phyloP scores from a whole-genome alignment of 2,329 filamentous ascomycete species.

The Colletotrichum melonis region DNA sequence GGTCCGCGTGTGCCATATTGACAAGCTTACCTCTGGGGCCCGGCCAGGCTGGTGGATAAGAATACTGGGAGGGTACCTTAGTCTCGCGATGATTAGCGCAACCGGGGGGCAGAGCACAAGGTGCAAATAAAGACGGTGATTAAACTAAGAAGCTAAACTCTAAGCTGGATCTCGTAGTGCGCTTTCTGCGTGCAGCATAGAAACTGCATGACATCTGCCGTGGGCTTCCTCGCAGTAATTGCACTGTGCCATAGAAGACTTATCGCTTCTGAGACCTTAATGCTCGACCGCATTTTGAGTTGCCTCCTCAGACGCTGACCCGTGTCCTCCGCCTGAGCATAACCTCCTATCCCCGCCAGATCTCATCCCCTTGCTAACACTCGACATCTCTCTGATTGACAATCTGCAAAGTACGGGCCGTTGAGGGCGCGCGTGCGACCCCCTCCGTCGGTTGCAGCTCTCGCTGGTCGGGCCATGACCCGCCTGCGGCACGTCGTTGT shows the following conservation, averaged over 20 bases:
- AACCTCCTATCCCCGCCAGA: not conserved
- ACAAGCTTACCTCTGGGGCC: not conserved
- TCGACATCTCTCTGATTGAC: conserved; percentile 27
- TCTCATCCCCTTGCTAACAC: conserved; percentile 25
- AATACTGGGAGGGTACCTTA: not conserved
- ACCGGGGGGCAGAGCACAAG: not conserved
- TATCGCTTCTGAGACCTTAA: not conserved
- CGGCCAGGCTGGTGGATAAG: not conserved
- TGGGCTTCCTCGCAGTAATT: not conserved
- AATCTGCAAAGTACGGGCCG: conserved; percentile 32
- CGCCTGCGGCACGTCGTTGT: conserved; percentile 33
- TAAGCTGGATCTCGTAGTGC: conserved; percentile 11
- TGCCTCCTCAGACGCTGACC: conserved; percentile 11
- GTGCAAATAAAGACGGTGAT: conserved; percentile 30
- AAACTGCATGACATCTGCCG: conserved; percentile 3
- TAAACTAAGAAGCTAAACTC: conserved; percentile 20
- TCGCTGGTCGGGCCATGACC: conserved; percentile 35
- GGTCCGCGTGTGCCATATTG: not conserved
- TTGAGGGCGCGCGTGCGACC: conserved; percentile 32
- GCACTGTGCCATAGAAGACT: not conserved
- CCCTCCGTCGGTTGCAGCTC: conserved; percentile 33
- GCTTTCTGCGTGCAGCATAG: conserved; percentile 12
- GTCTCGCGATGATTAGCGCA: not conserved
- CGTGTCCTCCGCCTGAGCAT: conserved; percentile 1
- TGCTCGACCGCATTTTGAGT: conserved; percentile 3